Percentiles rank a stretch among this genome's conserved stretches.
Evolutionary conservation across 768 basidiomycete genomes (phyloP).

Genomic region (Tricholomella constricta): DNA sequence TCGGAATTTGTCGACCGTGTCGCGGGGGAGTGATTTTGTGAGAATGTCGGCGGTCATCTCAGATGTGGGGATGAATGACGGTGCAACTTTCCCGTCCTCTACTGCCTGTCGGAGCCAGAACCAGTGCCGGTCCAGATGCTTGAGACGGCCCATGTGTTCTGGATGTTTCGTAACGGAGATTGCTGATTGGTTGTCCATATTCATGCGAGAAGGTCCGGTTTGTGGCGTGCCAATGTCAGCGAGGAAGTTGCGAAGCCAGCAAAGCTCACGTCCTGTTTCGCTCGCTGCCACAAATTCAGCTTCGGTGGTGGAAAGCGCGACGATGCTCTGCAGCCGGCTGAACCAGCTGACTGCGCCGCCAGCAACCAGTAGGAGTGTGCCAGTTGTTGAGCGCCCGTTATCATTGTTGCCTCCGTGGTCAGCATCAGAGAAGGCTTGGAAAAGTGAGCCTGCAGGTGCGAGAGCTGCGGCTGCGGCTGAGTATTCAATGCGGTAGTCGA

Average conservation of each 20-base stretch:
- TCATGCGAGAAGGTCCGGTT: not conserved
- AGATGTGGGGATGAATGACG: no score
- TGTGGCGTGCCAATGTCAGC: not conserved
- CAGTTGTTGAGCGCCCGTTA: not conserved
- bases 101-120: no score
- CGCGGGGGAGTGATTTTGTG: no score
- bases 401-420: not conserved
- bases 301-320: slow-evolving; percentile 37
- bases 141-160: not conserved
- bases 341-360: slow-evolving; percentile 5
- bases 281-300: slow-evolving; percentile 39
- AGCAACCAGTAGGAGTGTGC: not conserved
- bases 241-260: slow-evolving; percentile 1
- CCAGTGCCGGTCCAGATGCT: slow-evolving; percentile 1
- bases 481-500: slow-evolving; percentile 18
- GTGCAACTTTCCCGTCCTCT: no score
- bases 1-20: no score
- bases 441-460: slow-evolving; percentile 17
- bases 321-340: not conserved
- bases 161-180: not conserved
- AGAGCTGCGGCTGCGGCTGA: slow-evolving; percentile 1
- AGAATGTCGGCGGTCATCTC: no score
- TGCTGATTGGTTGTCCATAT: not conserved
- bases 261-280: not conserved
- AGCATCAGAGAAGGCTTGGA: no score